Conservation (phyloP, 2,329 filamentous ascomycete genomes). For the Thelonectria rubi region DNA sequence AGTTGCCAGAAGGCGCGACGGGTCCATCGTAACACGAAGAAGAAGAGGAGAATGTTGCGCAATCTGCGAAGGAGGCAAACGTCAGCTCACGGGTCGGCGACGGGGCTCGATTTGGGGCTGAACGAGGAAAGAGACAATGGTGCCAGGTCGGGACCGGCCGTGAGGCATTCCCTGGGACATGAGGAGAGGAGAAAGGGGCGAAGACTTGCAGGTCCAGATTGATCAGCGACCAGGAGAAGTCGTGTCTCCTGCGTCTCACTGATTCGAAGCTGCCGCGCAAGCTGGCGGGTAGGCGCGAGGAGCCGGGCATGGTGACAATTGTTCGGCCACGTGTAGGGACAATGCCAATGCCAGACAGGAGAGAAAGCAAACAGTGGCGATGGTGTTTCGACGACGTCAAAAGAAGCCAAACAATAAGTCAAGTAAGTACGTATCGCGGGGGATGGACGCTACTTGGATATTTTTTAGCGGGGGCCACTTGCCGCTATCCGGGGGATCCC, state of each 20-base stretch:
- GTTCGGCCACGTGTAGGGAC: background rate
- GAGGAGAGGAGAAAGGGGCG: too few species aligned
- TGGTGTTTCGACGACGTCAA: slow-evolving; percentile 32
- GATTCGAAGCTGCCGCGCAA: slow-evolving; percentile 72
- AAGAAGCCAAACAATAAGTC: slow-evolving; percentile 1
- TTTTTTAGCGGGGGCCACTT: slow-evolving; percentile 41
- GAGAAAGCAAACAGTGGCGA: slow-evolving; percentile 1
- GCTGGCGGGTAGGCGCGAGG: slow-evolving; percentile 75
- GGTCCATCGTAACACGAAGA: slow-evolving; percentile 86
- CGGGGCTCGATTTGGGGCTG: background rate
- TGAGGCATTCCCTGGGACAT: background rate
- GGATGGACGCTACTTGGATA: slow-evolving; percentile 46
- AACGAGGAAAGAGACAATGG: background rate
- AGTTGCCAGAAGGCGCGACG: slow-evolving; percentile 85
- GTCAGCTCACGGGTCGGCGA: background rate
- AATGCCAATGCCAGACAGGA: background rate
- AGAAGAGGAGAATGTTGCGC: slow-evolving; percentile 86
- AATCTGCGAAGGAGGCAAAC: slow-evolving; percentile 59
- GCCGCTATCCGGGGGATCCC: slow-evolving; percentile 28
- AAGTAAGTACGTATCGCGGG: slow-evolving; percentile 33
- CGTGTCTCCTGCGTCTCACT: slow-evolving; percentile 66
- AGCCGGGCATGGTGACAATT: slow-evolving; percentile 65
- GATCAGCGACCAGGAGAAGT: slow-evolving; percentile 65
- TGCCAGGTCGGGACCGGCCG: background rate
- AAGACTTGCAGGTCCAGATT: slow-evolving; percentile 74